Evolutionary conservation across 176 grass and related monocot species (phyloP).

Genomic region (Sorghum bicolor): Sorghum_bicolor_NCBIv3 NC_012879.2:5378501-5379000

Average conservation of each 20-base stretch:
- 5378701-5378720: neutral
- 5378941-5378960: too few species aligned
- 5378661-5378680: neutral
- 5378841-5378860: neutral
- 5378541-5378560: slow-evolving; percentile 26
- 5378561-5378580: slow-evolving; percentile 9
- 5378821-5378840: neutral
- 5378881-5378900: too few species aligned
- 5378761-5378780: neutral
- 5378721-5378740: neutral
- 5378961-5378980: too few species aligned
- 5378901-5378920: neutral
- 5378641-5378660: neutral
- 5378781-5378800: neutral
- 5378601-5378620: slow-evolving; percentile 15
- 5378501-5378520: slow-evolving; percentile 59
- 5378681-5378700: neutral
- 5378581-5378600: neutral
- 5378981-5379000: too few species aligned
- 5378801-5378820: neutral
- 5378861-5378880: neutral
- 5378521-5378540: slow-evolving; percentile 39
- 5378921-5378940: too few species aligned
- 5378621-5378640: neutral
- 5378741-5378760: neutral